phyloP scores from a whole-genome alignment of 305 asterid species.

The Fraxinus albicans region DNA sequence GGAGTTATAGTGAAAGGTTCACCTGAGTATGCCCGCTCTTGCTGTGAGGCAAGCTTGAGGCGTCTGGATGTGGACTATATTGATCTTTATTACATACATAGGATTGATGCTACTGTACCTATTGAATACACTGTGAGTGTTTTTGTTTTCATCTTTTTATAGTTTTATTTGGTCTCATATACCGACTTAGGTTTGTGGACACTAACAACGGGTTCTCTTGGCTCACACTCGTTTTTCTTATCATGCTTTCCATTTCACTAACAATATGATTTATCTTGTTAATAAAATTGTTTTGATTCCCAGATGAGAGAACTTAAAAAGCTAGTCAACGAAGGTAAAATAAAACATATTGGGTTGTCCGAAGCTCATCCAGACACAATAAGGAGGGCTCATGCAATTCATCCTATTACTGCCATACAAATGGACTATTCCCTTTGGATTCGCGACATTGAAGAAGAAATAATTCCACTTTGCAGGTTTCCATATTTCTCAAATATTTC shows the following conservation, averaged over 20 bases:
- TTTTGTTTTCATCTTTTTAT: not conserved
- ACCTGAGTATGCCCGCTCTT: not conserved
- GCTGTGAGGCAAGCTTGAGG: not conserved
- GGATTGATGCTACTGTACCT: not conserved
- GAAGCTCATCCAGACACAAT: constrained; percentile 65
- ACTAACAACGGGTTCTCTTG: not conserved
- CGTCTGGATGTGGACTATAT: not conserved
- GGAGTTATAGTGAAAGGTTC: not conserved
- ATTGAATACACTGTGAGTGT: not conserved
- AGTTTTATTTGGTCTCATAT: not conserved
- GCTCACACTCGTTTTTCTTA: not conserved
- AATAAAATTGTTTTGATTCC: not conserved
- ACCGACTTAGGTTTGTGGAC: not conserved
- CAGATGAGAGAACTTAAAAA: constrained; percentile 40
- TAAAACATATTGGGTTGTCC: constrained; percentile 60
- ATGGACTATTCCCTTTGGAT: constrained; percentile 67
- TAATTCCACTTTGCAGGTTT: constrained; percentile 62
- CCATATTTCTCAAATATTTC: not conserved
- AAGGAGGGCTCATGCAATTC: constrained; percentile 66
- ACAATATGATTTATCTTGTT: not conserved
- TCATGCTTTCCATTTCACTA: not conserved
- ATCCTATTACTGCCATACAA: constrained; percentile 63
- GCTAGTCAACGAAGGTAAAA: constrained; percentile 64
- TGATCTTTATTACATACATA: not conserved
- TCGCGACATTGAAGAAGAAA: constrained; percentile 56